phyloP scores from a whole-genome alignment of 169 alveolate species.

The Cryptosporidium canis region DNA sequence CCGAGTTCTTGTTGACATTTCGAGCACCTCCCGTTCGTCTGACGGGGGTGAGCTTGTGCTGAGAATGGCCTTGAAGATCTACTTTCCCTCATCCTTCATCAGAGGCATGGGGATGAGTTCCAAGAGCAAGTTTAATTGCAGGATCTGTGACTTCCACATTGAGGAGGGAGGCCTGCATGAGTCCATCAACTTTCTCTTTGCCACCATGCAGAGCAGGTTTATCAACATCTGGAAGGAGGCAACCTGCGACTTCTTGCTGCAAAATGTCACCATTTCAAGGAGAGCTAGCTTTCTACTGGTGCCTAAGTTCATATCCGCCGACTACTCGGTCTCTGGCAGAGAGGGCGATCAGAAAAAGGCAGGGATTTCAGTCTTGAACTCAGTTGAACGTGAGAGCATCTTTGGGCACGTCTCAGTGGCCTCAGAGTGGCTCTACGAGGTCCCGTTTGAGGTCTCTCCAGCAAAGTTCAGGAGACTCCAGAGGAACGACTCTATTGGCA shows the following conservation, averaged over 20 bases:
- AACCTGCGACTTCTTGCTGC: constrained; percentile 33
- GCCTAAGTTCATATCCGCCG: constrained; percentile 22
- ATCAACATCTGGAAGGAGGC: constrained; percentile 50
- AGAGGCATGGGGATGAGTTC: neutral
- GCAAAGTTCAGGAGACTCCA: neutral
- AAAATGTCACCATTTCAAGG: constrained; percentile 16
- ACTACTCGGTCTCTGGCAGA: neutral
- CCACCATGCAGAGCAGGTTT: constrained; percentile 32
- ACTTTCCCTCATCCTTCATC: constrained; percentile 41
- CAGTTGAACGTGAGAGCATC: constrained; percentile 1
- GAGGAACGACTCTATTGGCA: neutral
- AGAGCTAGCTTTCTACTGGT: constrained; percentile 27
- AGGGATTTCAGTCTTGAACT: constrained; percentile 8
- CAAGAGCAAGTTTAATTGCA: constrained; percentile 2
- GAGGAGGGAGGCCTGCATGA: neutral
- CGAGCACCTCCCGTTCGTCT: neutral
- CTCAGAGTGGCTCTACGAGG: constrained; percentile 12
- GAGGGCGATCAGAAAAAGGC: neutral
- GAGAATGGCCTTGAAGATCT: constrained; percentile 1
- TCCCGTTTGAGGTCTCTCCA: constrained; percentile 41
- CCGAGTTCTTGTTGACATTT: constrained; percentile 11
- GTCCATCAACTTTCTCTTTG: constrained; percentile 24
- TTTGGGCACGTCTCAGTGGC: constrained; percentile 16
- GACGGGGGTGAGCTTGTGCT: neutral
- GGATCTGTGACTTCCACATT: neutral